Evolutionary conservation across 2,329 filamentous ascomycete genomes (phyloP).

Genomic region (Magnaporthiopsis poae): DNA sequence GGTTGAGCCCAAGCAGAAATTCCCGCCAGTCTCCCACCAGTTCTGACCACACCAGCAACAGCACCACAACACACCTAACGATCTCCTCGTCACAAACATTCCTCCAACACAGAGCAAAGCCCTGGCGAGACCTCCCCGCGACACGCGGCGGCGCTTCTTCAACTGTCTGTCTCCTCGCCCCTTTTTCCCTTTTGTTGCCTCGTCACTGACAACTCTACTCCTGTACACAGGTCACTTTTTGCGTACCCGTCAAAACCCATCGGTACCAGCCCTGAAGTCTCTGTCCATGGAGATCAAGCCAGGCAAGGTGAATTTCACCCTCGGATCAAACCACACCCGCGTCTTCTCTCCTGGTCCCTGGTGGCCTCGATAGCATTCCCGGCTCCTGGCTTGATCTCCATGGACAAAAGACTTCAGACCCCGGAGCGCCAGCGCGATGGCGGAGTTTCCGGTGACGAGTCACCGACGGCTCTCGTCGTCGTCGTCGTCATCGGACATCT

Average conservation of each 20-base stretch:
- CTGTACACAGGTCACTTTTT: slow-evolving; percentile 61
- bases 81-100: too few relatives aligned
- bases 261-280: slow-evolving; percentile 47
- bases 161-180: too few relatives aligned
- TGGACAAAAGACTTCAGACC: background rate
- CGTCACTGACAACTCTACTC: background rate
- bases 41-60: too few relatives aligned
- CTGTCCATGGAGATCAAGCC: slow-evolving; percentile 61
- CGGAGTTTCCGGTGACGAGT: background rate
- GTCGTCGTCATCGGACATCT: background rate
- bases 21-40: too few relatives aligned
- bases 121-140: too few relatives aligned
- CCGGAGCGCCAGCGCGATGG: background rate
- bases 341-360: slow-evolving; percentile 66
- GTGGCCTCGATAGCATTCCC: slow-evolving; percentile 41
- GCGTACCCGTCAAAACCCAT: slow-evolving; percentile 63
- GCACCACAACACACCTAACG: too few relatives aligned
- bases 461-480: background rate
- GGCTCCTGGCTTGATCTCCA: too few relatives aligned
- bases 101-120: too few relatives aligned
- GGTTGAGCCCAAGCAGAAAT: too few relatives aligned
- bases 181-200: too few relatives aligned
- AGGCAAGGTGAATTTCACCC: slow-evolving; percentile 66
- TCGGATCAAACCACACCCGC: slow-evolving; percentile 71
- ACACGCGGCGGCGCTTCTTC: too few relatives aligned